Conservation (phyloP, 192 early-diverging fungal species). For the Fimicolochytrium jonesii region DNA sequence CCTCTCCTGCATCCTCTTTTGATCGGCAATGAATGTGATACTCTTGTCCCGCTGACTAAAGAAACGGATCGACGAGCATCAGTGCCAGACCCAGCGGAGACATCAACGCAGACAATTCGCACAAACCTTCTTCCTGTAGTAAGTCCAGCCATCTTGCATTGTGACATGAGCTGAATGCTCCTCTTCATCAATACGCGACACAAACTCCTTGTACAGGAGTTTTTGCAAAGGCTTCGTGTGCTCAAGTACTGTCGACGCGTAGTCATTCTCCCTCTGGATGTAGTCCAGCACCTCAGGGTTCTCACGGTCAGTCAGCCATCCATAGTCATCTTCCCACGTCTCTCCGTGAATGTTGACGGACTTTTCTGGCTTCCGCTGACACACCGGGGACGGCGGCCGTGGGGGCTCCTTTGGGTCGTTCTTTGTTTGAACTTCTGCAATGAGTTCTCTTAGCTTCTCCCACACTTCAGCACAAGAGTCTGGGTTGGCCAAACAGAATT, state of each 20-base stretch:
- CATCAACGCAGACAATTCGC: not conserved
- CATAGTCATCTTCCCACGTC: constrained; percentile 48
- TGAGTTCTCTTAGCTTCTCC: constrained; percentile 11
- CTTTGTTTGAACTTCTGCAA: too few relatives aligned
- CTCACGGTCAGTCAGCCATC: constrained; percentile 50
- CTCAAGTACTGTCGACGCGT: constrained; percentile 41
- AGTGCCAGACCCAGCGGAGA: not conserved
- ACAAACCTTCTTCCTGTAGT: constrained; percentile 51
- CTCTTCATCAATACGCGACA: constrained; percentile 52
- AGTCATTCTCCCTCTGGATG: constrained; percentile 53
- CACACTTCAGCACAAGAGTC: constrained; percentile 12
- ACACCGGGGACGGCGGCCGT: constrained; percentile 23
- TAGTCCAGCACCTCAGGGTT: constrained; percentile 54
- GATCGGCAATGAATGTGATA: constrained; percentile 41
- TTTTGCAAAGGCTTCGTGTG: constrained; percentile 50
- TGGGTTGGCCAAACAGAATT: constrained; percentile 12
- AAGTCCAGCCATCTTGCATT: constrained; percentile 50
- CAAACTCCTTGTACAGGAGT: constrained; percentile 59
- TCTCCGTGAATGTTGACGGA: constrained; percentile 50
- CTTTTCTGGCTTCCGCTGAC: constrained; percentile 26
- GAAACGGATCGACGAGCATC: not conserved
- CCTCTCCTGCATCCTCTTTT: constrained; percentile 28
- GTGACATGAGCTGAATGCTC: constrained; percentile 45
- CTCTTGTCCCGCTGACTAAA: constrained; percentile 36
- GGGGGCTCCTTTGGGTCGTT: too few relatives aligned